Conservation (phyloP, 257 asterid genomes). For the Henckelia pumila region DNA sequence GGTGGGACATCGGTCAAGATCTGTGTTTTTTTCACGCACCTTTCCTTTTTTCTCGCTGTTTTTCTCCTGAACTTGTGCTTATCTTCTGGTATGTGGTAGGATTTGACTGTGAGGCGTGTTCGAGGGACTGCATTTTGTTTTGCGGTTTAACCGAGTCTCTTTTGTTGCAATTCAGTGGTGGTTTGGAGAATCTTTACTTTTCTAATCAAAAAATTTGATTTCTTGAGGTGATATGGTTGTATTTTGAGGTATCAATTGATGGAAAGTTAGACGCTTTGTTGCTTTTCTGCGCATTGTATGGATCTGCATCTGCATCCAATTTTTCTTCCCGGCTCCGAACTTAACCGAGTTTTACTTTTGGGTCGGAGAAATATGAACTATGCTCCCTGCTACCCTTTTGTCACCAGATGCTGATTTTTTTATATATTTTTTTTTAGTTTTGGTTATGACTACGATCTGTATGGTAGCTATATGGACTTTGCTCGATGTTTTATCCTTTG, state of each 20-base stretch:
- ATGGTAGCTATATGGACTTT: slow-evolving; percentile 14
- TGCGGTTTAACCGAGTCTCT: slow-evolving; percentile 19
- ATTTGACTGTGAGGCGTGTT: slow-evolving; percentile 35
- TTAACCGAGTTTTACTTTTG: not conserved
- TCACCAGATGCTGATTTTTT: slow-evolving; percentile 10
- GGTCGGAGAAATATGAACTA: not conserved
- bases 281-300: slow-evolving; percentile 22
- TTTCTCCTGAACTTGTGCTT: slow-evolving; percentile 40
- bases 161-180: slow-evolving; percentile 25
- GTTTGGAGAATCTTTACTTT: slow-evolving; percentile 24
- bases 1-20: slow-evolving; percentile 71
- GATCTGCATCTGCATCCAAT: slow-evolving; percentile 8
- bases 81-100: slow-evolving; percentile 47
- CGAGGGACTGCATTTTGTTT: slow-evolving; percentile 44
- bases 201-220: slow-evolving; percentile 18
- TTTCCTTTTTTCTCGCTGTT: slow-evolving; percentile 37
- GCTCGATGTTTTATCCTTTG: slow-evolving; percentile 7
- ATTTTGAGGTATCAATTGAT: slow-evolving; percentile 25
- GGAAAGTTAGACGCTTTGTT: slow-evolving; percentile 12
- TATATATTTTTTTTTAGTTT: not conserved
- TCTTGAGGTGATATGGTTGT: slow-evolving; percentile 26
- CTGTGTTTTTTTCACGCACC: slow-evolving; percentile 61
- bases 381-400: slow-evolving; percentile 13
- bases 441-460: slow-evolving; percentile 26
- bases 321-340: not conserved